These are phyloP conservation scores for Kitagawia praeruptora DNA, from an alignment of 129 eudicot genomes.

Conservation along the genomic window DNA sequence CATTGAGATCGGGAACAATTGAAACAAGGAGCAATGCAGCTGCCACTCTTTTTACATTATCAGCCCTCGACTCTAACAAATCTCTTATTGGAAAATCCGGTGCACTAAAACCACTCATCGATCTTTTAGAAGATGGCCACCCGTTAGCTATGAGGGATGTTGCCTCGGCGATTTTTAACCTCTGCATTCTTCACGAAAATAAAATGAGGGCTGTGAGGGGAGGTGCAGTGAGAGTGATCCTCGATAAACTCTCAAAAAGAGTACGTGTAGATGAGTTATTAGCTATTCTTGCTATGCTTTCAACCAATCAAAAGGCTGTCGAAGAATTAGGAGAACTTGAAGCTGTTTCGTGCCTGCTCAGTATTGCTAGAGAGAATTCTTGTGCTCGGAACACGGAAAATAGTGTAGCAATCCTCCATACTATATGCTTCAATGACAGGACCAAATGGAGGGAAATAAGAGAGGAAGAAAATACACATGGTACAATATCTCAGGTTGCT, in stretches of 20 bases:
- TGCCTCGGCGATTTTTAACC: constrained; percentile 23
- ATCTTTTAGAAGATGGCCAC: constrained; percentile 26
- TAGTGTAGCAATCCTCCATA: constrained; percentile 26
- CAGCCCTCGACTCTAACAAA: constrained; percentile 33
- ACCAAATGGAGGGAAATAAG: constrained; percentile 16
- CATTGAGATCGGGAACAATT: constrained; percentile 19
- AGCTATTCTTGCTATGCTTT: constrained; percentile 31
- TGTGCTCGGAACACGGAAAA: constrained; percentile 23
- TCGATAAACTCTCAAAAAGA: constrained; percentile 12
- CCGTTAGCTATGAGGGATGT: constrained; percentile 31
- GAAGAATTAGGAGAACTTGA: constrained; percentile 33
- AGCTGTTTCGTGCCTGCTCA: constrained; percentile 18
- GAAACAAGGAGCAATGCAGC: constrained; percentile 36
- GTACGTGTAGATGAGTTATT: constrained; percentile 25
- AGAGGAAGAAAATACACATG: constrained; percentile 20
- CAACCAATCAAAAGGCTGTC: constrained; percentile 21
- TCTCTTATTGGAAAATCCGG: constrained; percentile 20
- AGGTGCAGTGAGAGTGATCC: constrained; percentile 27
- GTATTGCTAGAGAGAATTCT: constrained; percentile 19
- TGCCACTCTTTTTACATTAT: constrained; percentile 28
- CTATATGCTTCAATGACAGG: constrained; percentile 22
- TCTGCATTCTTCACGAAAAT: constrained; percentile 29
- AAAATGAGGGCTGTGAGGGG: constrained; percentile 23
- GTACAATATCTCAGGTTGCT: constrained; percentile 23
- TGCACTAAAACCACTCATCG: constrained; percentile 28